Evolutionary conservation across 208 protist genomes (phyloP).

Genomic region (Naegleria lovaniensis): DNA sequence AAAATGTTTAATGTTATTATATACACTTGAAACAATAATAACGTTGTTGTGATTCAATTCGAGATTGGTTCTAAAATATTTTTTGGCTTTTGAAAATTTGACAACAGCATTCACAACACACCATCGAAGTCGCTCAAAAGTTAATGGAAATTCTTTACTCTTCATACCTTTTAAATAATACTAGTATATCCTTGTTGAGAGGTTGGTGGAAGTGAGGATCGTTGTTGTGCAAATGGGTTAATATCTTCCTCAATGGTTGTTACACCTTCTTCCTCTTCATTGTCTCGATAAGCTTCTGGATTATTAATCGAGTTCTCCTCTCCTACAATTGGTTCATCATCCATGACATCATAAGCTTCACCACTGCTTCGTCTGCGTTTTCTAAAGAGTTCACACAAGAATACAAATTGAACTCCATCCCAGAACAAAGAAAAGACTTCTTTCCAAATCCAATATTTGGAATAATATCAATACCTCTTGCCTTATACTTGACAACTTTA

Average conservation of each 20-base stretch:
- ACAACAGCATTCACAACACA: no score
- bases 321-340: neutral
- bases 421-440: neutral
- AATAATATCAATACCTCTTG: neutral
- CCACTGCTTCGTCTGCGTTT: neutral
- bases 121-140: no score
- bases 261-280: neutral
- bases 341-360: neutral
- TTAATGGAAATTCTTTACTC: no score
- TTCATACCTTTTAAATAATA: conserved; percentile 1
- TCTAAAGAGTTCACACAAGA: conserved; percentile 7
- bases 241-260: neutral
- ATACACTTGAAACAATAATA: no score
- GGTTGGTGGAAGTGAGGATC: neutral
- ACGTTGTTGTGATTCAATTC: no score
- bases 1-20: no score
- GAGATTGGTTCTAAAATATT: no score
- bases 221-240: neutral
- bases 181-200: neutral
- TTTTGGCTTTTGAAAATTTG: no score
- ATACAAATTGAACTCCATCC: conserved; percentile 3
- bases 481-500: neutral
- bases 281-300: neutral
- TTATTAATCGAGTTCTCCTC: neutral
- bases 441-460: conserved; percentile 16